phyloP scores from a whole-genome alignment of 2,329 filamentous ascomycete genomes.

The Neoscytalidium dimidiatum region DNA sequence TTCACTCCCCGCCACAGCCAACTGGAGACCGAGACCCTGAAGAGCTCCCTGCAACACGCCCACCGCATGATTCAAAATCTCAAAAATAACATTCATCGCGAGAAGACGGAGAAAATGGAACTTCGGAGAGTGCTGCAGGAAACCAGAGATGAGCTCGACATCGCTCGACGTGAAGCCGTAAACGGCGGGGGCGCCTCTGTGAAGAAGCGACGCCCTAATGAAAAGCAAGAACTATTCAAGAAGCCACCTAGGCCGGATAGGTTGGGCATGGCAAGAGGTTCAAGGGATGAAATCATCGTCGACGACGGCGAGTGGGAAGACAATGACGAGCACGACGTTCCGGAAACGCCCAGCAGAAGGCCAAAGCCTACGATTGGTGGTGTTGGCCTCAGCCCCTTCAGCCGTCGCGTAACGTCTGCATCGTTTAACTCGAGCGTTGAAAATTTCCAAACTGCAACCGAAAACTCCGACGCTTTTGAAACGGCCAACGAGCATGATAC shows the following conservation, averaged over 20 bases:
- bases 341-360: constrained; percentile 44
- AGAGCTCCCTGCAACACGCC: constrained; percentile 90
- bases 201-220: constrained; percentile 60
- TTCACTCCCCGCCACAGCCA: constrained; percentile 86
- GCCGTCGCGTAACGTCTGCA: constrained; percentile 34
- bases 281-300: constrained; percentile 73
- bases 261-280: constrained; percentile 59
- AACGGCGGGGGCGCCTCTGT: constrained; percentile 45
- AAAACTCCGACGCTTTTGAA: constrained; percentile 62
- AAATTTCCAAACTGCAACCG: constrained; percentile 76
- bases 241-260: constrained; percentile 72
- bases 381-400: constrained; percentile 26
- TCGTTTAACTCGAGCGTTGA: constrained; percentile 55
- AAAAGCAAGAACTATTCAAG: constrained; percentile 64
- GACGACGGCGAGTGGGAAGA: constrained; percentile 93
- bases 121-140: constrained; percentile 94
- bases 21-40: constrained; percentile 93
- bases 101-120: constrained; percentile 98
- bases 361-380: constrained; percentile 26
- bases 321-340: constrained; percentile 62
- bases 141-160: constrained; percentile 85
- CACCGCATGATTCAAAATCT: constrained; percentile 96
- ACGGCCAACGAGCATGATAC: constrained; percentile 75
- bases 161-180: constrained; percentile 59
- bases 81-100: constrained; percentile 90